Conservation (phyloP, 495 filamentous ascomycete genomes). For the Annulohypoxylon bovei region DNA sequence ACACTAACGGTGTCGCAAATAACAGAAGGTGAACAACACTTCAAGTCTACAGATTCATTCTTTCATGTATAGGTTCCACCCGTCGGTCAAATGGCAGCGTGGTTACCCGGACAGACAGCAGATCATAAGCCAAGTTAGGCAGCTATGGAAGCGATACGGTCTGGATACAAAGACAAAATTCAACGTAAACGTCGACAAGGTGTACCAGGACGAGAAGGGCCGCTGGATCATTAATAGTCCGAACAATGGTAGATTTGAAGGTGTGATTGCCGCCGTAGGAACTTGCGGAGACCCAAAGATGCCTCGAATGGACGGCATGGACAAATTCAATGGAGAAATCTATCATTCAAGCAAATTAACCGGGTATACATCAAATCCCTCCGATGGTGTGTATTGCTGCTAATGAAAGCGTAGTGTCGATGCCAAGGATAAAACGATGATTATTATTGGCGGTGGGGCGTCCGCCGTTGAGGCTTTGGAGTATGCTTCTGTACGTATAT, state of each 20-base stretch:
- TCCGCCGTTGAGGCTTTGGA: conserved; percentile 86
- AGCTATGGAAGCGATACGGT: conserved; percentile 80
- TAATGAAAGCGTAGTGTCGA: conserved; percentile 50
- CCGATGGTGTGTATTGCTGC: neutral
- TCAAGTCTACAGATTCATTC: conserved; percentile 85
- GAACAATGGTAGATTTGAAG: conserved; percentile 76
- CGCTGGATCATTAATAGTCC: conserved; percentile 83
- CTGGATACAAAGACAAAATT: conserved; percentile 77
- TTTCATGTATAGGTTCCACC: conserved; percentile 89
- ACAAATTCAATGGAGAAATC: conserved; percentile 72
- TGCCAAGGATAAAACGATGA: conserved; percentile 75
- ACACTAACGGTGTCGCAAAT: neutral
- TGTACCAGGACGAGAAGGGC: conserved; percentile 73
- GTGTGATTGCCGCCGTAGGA: conserved; percentile 78
- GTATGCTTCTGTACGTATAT: conserved; percentile 66
- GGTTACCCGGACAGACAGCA: conserved; percentile 80
- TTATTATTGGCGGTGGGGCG: conserved; percentile 82
- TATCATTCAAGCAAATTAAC: conserved; percentile 79
- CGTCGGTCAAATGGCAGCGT: conserved; percentile 74
- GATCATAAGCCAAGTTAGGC: conserved; percentile 74
- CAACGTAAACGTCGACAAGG: conserved; percentile 70
- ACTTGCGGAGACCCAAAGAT: conserved; percentile 83
- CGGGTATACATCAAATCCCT: conserved; percentile 52
- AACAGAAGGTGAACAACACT: conserved; percentile 81
- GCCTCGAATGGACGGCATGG: conserved; percentile 71